These are phyloP conservation scores for Fragaria ananassa DNA, from an alignment of 306 rosid genomes.

Conservation along the genomic window DNA sequence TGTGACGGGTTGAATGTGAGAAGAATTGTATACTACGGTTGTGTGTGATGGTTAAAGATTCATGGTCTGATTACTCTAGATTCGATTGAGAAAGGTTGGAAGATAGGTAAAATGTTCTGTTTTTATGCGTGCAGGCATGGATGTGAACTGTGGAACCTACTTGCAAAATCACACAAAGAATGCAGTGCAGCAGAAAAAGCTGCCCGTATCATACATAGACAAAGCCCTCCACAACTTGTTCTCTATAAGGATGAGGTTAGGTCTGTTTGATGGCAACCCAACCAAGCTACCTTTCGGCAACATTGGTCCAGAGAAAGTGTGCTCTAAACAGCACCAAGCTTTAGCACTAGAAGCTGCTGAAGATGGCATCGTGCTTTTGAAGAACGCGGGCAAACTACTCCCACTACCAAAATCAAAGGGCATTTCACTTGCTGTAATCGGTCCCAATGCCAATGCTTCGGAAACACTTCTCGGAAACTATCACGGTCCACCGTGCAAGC, in stretches of 20 bases:
- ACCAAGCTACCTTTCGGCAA: conserved; percentile 44
- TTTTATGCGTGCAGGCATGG: conserved; percentile 59
- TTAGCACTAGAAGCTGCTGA: conserved; percentile 84
- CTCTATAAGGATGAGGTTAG: conserved; percentile 71
- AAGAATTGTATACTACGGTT: not conserved
- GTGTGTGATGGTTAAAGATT: not conserved
- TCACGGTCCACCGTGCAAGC: conserved; percentile 77
- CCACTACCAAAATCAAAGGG: conserved; percentile 60
- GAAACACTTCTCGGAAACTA: conserved; percentile 72
- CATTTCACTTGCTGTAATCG: conserved; percentile 67
- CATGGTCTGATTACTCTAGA: not conserved
- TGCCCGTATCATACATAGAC: conserved; percentile 49
- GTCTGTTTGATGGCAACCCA: conserved; percentile 78
- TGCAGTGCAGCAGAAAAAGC: conserved; percentile 55
- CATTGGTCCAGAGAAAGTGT: conserved; percentile 62
- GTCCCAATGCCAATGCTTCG: conserved; percentile 74
- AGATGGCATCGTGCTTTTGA: conserved; percentile 86
- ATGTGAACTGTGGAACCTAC: conserved; percentile 72
- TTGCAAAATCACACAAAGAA: conserved; percentile 50
- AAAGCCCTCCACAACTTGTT: conserved; percentile 81
- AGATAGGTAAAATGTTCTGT: not conserved
- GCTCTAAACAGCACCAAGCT: conserved; percentile 60
- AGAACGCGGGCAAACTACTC: conserved; percentile 60
- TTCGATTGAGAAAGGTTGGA: not conserved
- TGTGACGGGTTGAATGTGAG: not conserved